Conservation (phyloP, 164 flowering plant genomes). For the Santalum album region DNA sequence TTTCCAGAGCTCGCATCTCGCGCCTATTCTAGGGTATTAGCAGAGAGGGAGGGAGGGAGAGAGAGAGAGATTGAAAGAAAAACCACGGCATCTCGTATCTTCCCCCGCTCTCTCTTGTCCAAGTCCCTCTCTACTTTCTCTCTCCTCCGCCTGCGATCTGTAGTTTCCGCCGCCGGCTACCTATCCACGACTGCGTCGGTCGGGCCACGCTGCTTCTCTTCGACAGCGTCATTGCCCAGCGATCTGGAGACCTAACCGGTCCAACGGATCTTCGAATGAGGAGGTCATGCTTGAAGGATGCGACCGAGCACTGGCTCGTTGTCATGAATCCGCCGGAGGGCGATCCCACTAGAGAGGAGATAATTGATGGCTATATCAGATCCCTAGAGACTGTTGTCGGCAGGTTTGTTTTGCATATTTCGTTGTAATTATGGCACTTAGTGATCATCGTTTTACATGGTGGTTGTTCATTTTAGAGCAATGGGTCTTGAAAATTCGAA, state of each 20-base stretch:
- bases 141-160: slow-evolving; percentile 38
- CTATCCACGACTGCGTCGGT: slow-evolving; percentile 7
- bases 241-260: slow-evolving; percentile 37
- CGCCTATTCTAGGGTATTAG: slow-evolving; percentile 1
- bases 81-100: slow-evolving; percentile 23
- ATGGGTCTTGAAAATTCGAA: no score
- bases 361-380: slow-evolving; percentile 23
- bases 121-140: slow-evolving; percentile 13
- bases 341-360: slow-evolving; percentile 11
- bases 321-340: slow-evolving; percentile 13
- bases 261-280: slow-evolving; percentile 13
- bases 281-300: slow-evolving; percentile 17
- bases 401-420: no score
- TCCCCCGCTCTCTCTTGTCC: slow-evolving; percentile 21
- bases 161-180: slow-evolving; percentile 19
- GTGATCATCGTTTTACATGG: no score
- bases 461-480: no score
- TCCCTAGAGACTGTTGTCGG: slow-evolving; percentile 25
- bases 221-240: slow-evolving; percentile 52
- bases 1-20: background rate
- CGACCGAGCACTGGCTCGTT: slow-evolving; percentile 21
- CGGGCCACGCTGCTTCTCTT: slow-evolving; percentile 30
- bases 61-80: slow-evolving; percentile 11
- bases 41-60: no score
- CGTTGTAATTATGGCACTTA: no score